Evolutionary conservation across 805 yeast species (phyloP), one percentile per base, ranked within the genome.

Genomic region (Tetrapisispora nanseiensis): DNA sequence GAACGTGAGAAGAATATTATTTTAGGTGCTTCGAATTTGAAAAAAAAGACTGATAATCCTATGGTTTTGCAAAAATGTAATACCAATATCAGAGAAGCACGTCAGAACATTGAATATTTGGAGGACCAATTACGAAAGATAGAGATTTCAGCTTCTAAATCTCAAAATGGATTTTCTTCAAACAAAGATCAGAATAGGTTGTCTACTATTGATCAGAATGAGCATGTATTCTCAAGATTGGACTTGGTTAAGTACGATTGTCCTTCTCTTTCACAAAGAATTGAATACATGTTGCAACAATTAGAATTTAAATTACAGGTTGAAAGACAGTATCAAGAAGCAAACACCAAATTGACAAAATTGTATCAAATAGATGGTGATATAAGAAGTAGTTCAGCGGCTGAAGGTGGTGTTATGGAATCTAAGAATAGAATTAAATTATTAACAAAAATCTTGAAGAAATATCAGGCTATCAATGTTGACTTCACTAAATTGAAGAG

Each of bases 241-340:
- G 98, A 92, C 60, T 70, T 92, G 43, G 73, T 86, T 58, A 87
- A 87, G 54, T 87, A 86, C 57, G 97, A 92, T 55, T 85, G 95
- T 52, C 96, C 97, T 0, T 85, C 95, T 0, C 68, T 92, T 51
- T 96, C 97, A 10, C 96, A 92, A 54, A 76, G 92, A 48, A 92
- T 92, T 56, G 96, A 86, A 63, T 80, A 85, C 54, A 89, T 92
- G 97, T 73, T 90, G 42, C 97, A 89, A 65, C 95, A 87, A 62
- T 71, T 92, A 46, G 95, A 89, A 59, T 87, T 90, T 62, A 92
- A 92, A 63, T 71, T 90, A 36, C 92, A 90, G 56, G 95, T 90
- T 30, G 99, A 92, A 61, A 79, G 85, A 52, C 95, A 92, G 63
- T 92, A 90, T 63, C 80, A 81, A 54, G 90, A 81, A 50, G 97